Conservation (phyloP, 2,329 filamentous ascomycete species). For the Bipolaris oryzae region DNA sequence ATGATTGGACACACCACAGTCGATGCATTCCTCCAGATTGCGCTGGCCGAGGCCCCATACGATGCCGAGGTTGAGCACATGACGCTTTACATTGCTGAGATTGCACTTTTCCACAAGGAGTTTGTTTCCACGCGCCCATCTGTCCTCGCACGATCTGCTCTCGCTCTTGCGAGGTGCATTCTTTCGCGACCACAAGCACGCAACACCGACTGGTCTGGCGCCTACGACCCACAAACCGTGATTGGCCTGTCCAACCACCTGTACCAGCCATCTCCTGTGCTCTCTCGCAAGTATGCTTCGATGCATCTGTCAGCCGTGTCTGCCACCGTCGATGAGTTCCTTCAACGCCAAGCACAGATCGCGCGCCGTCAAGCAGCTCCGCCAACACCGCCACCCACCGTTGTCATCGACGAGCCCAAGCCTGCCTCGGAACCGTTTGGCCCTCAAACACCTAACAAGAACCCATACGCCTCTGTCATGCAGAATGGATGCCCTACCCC, state of each 20-base stretch:
- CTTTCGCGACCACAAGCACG: slow-evolving; percentile 78
- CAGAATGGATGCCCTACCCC: slow-evolving; percentile 82
- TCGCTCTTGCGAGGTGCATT: slow-evolving; percentile 86
- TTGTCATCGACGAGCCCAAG: slow-evolving; percentile 58
- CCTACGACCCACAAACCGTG: slow-evolving; percentile 71
- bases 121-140: slow-evolving; percentile 94
- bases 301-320: slow-evolving; percentile 69
- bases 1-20: slow-evolving; percentile 94
- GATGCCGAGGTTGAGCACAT: slow-evolving; percentile 93
- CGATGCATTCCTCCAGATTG: slow-evolving; percentile 89
- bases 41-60: slow-evolving; percentile 74
- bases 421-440: slow-evolving; percentile 55
- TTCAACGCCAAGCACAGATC: slow-evolving; percentile 63
- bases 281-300: slow-evolving; percentile 71
- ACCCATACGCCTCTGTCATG: slow-evolving; percentile 65
- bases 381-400: slow-evolving; percentile 66
- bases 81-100: slow-evolving; percentile 92
- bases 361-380: slow-evolving; percentile 49
- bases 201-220: slow-evolving; percentile 76
- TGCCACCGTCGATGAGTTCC: slow-evolving; percentile 68
- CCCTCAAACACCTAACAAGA: slow-evolving; percentile 81
- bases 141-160: slow-evolving; percentile 83
- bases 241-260: slow-evolving; percentile 69
- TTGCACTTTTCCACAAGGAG: slow-evolving; percentile 93
- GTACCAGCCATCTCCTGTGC: slow-evolving; percentile 69